Base-by-base conservation (phyloP, 2,329 filamentous ascomycete species). In the Neurospora crassa region DNA sequence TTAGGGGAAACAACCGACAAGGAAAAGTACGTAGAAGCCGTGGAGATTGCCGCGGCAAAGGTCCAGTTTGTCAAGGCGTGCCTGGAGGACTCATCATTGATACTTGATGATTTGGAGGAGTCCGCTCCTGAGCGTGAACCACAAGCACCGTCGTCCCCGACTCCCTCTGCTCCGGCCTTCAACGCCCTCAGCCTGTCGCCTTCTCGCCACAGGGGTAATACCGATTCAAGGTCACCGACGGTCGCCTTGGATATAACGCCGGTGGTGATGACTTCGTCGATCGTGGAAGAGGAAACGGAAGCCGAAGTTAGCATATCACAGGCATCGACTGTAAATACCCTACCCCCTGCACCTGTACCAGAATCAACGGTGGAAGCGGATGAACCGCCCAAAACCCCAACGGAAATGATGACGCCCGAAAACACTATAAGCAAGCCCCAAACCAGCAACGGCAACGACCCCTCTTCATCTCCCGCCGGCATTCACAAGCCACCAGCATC, bases 61-160 rank as follows among this genome's bases (percentile, higher is more conserved):
- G 81, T 90, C 20, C 88, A 91, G 78, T 88, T 90, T 77, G 87
- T 89, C 77, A 90, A 87, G 80, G 84, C 88, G 72, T 89, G 86
- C 77, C 81, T 88, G 73, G 89, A 87, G 71, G 88, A 91, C 77
- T 80, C 86, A 2, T 75, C 75, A 0, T 74, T 81, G 5, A 71
- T 71, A 2, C 74, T 81, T 5, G 76, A 78, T 11, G 79, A 79
- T 7, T 79, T 81, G n/a, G 73, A 77, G 11, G 63, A 75, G 8
- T 73, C 76, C 1, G 53, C 24, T 3, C 6, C 24, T 63, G 53
- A 63, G 53, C 24, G 29, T 11, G 53, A 63, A 24, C 53, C 24
- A 24, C 53, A 72, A n/a, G 11, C 43, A 29, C 53, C 73, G 70
- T 41, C 53, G 29, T 68, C 11, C 41, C 67, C 53, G 14, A 29